Base-by-base conservation (phyloP, 805 yeast species). In the Saturnispora bothae region DNA sequence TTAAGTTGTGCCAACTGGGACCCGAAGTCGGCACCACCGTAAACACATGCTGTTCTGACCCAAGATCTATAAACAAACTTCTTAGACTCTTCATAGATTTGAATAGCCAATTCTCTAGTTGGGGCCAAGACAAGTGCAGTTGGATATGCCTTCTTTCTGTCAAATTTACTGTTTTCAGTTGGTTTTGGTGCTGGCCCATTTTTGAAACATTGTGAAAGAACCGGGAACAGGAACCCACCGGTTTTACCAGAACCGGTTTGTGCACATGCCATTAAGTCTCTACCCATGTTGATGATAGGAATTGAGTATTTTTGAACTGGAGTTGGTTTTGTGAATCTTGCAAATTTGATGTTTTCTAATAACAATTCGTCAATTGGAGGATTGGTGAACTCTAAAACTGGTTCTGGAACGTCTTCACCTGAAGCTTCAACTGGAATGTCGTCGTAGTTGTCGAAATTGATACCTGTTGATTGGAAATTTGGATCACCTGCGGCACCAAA, bases 201-300 rank as follows among this genome's bases (percentile, higher is more conserved):
- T 61, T 74, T 68, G 67, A 80, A 92, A 44, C 94, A 83, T 68
- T 86, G 86, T 34, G 95, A 82, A 52, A 92, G 72, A 40, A 92
- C 95, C 47, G 99, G 98, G 83, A 92, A 92, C 60, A 92, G 70
- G 74, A 92, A 92, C 50, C 98, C 99, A 73, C 97, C 98, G 59
- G 99, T 92, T 70, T 92, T 92, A 76, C 99, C 99, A 43, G 97
- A 88, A 54, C 98, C 98, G 3, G 98, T 92, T 43, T 96, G 97
- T 1, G 97, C 96, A 69, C 96, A 84, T 1, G 95, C 96, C 45
- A 92, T 65, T 35, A 92, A 61, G 54, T 89, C 96, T 49, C 95
- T 73, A 21, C 69, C 71, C 33, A 71, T 66, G 32, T 83, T 63
- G 21, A 84, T 65, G 18, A 76, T 66, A 4, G 98, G 96, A 30